A percentile compares a stretch with the other conserved stretches of the same genome.
phyloP scores from a whole-genome alignment of 2,329 filamentous ascomycete species.

The Fusarium dlaminii region DNA sequence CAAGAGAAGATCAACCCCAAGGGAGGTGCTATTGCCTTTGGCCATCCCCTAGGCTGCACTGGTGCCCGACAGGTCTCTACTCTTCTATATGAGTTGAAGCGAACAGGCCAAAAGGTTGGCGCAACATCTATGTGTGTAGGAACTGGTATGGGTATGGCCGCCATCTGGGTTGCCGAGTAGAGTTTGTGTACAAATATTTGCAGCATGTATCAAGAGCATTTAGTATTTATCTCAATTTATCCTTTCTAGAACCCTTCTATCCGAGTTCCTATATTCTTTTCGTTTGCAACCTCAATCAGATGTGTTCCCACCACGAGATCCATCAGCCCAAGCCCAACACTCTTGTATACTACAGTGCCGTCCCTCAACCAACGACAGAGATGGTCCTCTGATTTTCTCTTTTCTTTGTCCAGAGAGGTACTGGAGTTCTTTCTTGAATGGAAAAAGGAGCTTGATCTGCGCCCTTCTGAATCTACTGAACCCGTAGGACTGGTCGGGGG shows the following conservation, averaged over 20 bases:
- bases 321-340: conserved; percentile 73
- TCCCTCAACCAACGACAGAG: conserved; percentile 65
- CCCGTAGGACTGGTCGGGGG: conserved; percentile 46
- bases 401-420: conserved; percentile 45
- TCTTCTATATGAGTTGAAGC: conserved; percentile 86
- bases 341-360: conserved; percentile 76
- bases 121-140: conserved; percentile 97
- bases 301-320: conserved; percentile 70
- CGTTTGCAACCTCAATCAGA: conserved; percentile 63
- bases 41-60: conserved; percentile 93
- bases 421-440: conserved; percentile 45
- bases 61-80: conserved; percentile 94
- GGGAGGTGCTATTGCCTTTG: conserved; percentile 95
- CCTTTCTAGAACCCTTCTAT: conserved; percentile 60
- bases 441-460: conserved; percentile 47
- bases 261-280: conserved; percentile 63
- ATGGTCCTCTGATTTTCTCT: conserved; percentile 59
- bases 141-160: conserved; percentile 98
- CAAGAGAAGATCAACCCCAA: conserved; percentile 94
- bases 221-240: conserved; percentile 12
- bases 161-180: conserved; percentile 94
- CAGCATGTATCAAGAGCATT: conserved; percentile 25
- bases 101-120: conserved; percentile 85
- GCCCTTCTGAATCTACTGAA: conserved; percentile 43
- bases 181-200: conserved; percentile 42